Evolutionary conservation across 2,329 filamentous ascomycete species (phyloP).

Genomic region (Pseudohalonectria lignicola): DNA sequence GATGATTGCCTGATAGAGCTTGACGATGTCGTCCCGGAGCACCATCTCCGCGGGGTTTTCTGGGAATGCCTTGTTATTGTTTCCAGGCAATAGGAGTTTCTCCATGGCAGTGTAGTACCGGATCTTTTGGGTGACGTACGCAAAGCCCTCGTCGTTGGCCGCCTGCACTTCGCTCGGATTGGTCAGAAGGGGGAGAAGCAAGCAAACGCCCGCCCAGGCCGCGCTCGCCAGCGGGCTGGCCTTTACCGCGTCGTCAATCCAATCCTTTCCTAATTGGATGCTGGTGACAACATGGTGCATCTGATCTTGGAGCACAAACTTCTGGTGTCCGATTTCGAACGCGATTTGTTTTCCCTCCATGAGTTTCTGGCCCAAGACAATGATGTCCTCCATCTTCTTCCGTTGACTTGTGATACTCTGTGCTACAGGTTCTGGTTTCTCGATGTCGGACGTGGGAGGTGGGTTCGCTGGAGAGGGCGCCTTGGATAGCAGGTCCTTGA

Average conservation of each 20-base stretch:
- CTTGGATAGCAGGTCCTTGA: constrained; percentile 1
- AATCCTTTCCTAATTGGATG: constrained; percentile 1
- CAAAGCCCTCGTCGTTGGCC: constrained; percentile 3
- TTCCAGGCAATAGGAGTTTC: constrained; percentile 1
- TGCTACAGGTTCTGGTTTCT: neutral
- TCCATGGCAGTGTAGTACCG: constrained; percentile 4
- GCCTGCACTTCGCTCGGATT: constrained; percentile 1
- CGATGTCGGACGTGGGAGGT: neutral
- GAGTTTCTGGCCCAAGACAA: constrained; percentile 2
- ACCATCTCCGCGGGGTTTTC: constrained; percentile 1
- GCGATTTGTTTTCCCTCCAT: constrained; percentile 3
- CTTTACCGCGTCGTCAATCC: constrained; percentile 1
- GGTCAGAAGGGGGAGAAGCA: constrained; percentile 4
- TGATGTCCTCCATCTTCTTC: constrained; percentile 1
- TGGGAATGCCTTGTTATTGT: neutral
- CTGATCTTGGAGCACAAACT: constrained; percentile 3
- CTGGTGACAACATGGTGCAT: neutral
- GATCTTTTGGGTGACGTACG: constrained; percentile 4
- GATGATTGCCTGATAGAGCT: constrained; percentile 4
- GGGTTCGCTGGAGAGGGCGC: neutral
- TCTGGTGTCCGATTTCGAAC: neutral
- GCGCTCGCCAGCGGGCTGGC: neutral
- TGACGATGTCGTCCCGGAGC: neutral
- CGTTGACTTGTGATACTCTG: neutral
- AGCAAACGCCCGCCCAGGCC: constrained; percentile 1